Base-by-base conservation (phyloP, 441 rosid genomes). In the Sinapis alba region DNA sequence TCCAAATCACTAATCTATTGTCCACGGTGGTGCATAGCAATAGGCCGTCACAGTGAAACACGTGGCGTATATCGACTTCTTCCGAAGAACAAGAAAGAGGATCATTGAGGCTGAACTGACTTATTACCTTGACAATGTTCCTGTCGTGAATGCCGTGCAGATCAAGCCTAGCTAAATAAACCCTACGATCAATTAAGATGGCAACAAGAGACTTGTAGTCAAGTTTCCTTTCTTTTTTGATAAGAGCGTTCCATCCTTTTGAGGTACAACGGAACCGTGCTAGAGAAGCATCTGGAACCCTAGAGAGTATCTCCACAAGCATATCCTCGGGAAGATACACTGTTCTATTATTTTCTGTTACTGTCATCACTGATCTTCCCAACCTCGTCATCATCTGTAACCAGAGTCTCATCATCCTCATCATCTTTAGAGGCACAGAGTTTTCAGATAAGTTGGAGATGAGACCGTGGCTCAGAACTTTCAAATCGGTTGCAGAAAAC, bases 261-360 rank as follows among this genome's bases (percentile, higher is more conserved):
- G 61, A 56, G 8, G 15, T 56, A 2, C 16, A 23, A 6, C 62
- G 32, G 32, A 24, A 13, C 8, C 32, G 32, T 57, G 62, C 32
- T 1, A 24, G 32, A 24, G 62, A 57, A 23, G 62, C 62, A 32
- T 57, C 62, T 7, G 32, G 18, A 57, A 57, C 32, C 19, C 62
- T 57, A 13, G 62, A 12, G 16, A 57, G 62, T 57, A 57, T 57
- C 62, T 57, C 62, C 32, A 24, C 62, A 5, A 57, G 32, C 62
- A 57, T 5, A 6, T 57, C 32, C 18, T 57, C 32, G 1, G 62
- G 18, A 57, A 20, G 28, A 34, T 34, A 3, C 9, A 47, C 59
- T 13, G 30, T 10, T 9, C 16, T 57, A 13, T 13, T 57, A 7
- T 21, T 57, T 24, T 24, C 16, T 57, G 28, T 1, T 23, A 2